These are phyloP conservation scores for Ailanthus altissimus DNA, from an alignment of 345 rosid genomes.

Conservation along the genomic window DNA sequence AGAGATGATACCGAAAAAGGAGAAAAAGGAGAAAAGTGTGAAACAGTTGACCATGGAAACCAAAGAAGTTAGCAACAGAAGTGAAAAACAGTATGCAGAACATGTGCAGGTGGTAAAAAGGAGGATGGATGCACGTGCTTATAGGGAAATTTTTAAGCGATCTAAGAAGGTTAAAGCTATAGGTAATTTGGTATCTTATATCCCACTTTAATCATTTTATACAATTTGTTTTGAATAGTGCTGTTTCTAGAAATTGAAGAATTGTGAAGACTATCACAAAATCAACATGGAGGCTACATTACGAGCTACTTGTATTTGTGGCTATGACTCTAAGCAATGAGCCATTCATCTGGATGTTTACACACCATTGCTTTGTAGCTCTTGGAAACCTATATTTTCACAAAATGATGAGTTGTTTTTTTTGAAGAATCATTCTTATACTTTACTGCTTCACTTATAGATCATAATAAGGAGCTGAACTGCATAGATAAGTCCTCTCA, in stretches of 20 bases:
- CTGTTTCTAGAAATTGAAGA: neutral
- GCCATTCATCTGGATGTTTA: neutral
- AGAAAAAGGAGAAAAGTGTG: constrained; percentile 33
- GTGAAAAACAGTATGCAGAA: constrained; percentile 13
- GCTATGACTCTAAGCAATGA: neutral
- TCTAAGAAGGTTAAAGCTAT: constrained; percentile 32
- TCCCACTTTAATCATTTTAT: neutral
- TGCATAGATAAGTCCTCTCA: constrained; percentile 14
- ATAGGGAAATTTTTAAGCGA: constrained; percentile 40
- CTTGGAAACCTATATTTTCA: neutral
- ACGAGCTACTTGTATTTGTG: constrained; percentile 10
- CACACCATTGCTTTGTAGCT: neutral
- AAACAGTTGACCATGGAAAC: constrained; percentile 40
- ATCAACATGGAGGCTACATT: constrained; percentile 8
- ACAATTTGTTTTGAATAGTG: neutral
- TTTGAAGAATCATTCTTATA: neutral
- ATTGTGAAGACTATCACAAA: neutral
- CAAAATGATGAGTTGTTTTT: neutral
- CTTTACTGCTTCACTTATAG: constrained; percentile 29
- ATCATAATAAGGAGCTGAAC: constrained; percentile 21
- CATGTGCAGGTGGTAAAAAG: constrained; percentile 17
- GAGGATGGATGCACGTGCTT: constrained; percentile 44
- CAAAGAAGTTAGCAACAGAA: constrained; percentile 28
- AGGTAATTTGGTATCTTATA: constrained; percentile 25
- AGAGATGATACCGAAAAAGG: constrained; percentile 34